phyloP scores from a whole-genome alignment of 257 asterid species.

The Solanum corneliomulleri region DNA sequence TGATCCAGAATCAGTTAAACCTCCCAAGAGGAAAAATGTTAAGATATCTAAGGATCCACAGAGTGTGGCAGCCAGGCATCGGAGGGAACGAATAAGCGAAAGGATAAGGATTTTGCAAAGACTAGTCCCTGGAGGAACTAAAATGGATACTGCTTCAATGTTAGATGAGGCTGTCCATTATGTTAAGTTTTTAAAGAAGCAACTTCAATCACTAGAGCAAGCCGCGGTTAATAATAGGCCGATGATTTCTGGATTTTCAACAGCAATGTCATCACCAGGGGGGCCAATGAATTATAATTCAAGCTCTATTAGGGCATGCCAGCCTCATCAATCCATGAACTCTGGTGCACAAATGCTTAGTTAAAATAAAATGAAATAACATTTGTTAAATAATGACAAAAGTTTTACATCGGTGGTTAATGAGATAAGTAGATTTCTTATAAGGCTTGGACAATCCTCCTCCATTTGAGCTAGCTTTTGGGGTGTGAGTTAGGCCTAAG shows the following conservation, averaged over 20 bases:
- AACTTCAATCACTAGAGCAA: conserved; percentile 23
- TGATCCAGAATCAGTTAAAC: conserved; percentile 29
- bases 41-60: conserved; percentile 47
- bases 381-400: no score
- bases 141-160: conserved; percentile 50
- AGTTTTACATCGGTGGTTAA: no score
- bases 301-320: not conserved
- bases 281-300: not conserved
- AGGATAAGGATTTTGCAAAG: conserved; percentile 35
- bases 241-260: not conserved
- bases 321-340: not conserved
- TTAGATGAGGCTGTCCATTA: conserved; percentile 47
- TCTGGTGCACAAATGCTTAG: conserved; percentile 2
- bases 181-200: conserved; percentile 36
- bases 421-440: no score
- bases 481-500: no score
- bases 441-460: no score
- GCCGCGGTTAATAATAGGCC: conserved; percentile 8
- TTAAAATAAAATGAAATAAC: not conserved
- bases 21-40: conserved; percentile 40
- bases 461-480: no score
- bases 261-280: not conserved
- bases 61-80: conserved; percentile 45
- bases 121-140: conserved; percentile 46
- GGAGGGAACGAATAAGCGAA: conserved; percentile 45